These are phyloP conservation scores for Saccharomycopsis schoenii DNA, from an alignment of 805 yeast species.

Conservation along the genomic window DNA sequence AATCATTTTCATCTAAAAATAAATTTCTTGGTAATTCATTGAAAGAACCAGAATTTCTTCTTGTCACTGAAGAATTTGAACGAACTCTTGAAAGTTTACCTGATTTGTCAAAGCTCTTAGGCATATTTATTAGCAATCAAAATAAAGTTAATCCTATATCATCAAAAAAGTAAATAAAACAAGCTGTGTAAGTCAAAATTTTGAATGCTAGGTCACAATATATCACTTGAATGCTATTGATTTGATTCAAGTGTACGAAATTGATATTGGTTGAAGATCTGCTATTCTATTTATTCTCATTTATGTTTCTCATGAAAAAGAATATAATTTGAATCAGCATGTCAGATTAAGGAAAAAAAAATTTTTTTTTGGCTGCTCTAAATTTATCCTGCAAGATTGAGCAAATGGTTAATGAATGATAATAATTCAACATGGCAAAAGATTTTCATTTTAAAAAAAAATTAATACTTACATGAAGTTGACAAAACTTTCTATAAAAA, in stretches of 20 bases:
- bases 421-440: neutral
- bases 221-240: no score
- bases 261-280: neutral
- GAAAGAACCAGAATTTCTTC: constrained; percentile 13
- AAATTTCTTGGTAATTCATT: constrained; percentile 2
- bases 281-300: neutral
- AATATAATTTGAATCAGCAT: neutral
- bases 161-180: neutral
- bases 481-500: neutral
- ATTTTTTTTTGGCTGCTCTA: neutral
- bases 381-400: neutral
- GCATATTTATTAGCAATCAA: constrained; percentile 1
- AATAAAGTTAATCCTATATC: neutral
- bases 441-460: neutral
- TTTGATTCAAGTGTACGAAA: no score
- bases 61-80: constrained; percentile 8
- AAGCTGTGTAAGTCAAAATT: neutral
- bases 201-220: no score
- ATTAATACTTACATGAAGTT: neutral
- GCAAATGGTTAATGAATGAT: neutral
- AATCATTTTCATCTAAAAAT: constrained; percentile 40
- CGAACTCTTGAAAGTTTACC: constrained; percentile 13
- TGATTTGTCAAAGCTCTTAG: constrained; percentile 11
- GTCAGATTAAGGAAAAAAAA: neutral
- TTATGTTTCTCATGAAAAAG: neutral